Evolutionary conservation across 345 rosid species (phyloP).

Genomic region (Melaleuca quinquenervia): DNA sequence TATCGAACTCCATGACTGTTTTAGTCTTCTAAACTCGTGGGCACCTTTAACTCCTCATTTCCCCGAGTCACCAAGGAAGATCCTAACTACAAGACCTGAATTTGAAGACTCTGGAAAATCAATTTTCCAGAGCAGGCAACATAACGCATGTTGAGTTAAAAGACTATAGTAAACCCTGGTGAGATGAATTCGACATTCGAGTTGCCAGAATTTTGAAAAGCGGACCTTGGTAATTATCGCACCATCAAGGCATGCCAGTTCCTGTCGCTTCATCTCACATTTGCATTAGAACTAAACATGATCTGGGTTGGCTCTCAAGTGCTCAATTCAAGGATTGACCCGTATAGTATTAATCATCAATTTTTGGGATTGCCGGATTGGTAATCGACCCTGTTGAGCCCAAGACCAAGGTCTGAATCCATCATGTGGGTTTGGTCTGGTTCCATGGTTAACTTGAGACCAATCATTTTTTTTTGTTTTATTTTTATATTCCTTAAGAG

Average conservation of each 20-base stretch:
- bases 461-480: too few relatives aligned
- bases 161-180: neutral
- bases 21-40: neutral
- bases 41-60: neutral
- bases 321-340: too few relatives aligned
- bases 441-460: too few relatives aligned
- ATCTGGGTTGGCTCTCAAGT: too few relatives aligned
- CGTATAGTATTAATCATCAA: too few relatives aligned
- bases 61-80: neutral
- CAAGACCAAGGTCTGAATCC: too few relatives aligned
- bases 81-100: neutral
- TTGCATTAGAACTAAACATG: too few relatives aligned
- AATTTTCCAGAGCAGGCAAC: neutral
- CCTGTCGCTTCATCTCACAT: neutral
- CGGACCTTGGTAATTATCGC: neutral
- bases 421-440: too few relatives aligned
- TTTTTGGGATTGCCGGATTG: too few relatives aligned
- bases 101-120: neutral
- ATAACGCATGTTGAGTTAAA: neutral
- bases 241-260: neutral
- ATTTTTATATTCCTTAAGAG: too few relatives aligned
- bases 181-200: neutral
- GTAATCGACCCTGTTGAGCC: too few relatives aligned
- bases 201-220: neutral
- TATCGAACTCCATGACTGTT: neutral